These are phyloP conservation scores for Diaporthe batatas DNA, from an alignment of 2,329 filamentous ascomycete species.

Conservation along the genomic window DNA sequence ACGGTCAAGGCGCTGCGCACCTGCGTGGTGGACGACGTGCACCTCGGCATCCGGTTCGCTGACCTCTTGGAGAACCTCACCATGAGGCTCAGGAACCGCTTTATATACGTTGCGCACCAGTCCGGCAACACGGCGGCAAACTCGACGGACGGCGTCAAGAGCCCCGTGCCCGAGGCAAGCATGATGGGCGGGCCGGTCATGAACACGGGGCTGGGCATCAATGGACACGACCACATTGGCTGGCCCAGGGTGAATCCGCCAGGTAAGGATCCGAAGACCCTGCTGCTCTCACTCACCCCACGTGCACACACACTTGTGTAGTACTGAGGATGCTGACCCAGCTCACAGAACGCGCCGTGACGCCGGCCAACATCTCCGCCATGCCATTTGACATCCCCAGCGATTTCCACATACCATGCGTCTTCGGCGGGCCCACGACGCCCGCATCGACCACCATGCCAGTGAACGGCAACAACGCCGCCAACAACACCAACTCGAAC, in stretches of 20 bases:
- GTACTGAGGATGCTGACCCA: background rate
- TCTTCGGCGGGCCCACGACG: constrained; percentile 60
- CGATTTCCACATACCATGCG: constrained; percentile 66
- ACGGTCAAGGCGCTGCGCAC: constrained; percentile 81
- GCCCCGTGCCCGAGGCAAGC: constrained; percentile 50
- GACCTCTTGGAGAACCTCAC: constrained; percentile 85
- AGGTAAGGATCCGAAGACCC: constrained; percentile 9
- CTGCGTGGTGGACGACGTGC: constrained; percentile 87
- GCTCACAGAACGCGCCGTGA: constrained; percentile 55
- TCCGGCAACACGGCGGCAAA: constrained; percentile 48
- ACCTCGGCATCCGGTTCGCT: constrained; percentile 86
- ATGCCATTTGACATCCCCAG: constrained; percentile 73
- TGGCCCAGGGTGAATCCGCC: constrained; percentile 39
- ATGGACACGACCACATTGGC: constrained; percentile 42
- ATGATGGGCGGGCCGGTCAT: constrained; percentile 42
- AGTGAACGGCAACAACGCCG: constrained; percentile 48
- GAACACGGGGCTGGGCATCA: constrained; percentile 35
- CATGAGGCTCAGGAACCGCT: constrained; percentile 78
- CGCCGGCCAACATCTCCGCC: constrained; percentile 69
- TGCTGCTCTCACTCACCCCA: background rate
- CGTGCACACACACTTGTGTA: no score
- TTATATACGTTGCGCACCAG: constrained; percentile 73
- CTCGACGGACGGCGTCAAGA: constrained; percentile 56
- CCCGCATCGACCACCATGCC: constrained; percentile 55
- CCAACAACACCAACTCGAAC: constrained; percentile 41